phyloP scores from a whole-genome alignment of 2,329 filamentous ascomycete genomes.

The Myriosclerotinia scirpicola region DNA sequence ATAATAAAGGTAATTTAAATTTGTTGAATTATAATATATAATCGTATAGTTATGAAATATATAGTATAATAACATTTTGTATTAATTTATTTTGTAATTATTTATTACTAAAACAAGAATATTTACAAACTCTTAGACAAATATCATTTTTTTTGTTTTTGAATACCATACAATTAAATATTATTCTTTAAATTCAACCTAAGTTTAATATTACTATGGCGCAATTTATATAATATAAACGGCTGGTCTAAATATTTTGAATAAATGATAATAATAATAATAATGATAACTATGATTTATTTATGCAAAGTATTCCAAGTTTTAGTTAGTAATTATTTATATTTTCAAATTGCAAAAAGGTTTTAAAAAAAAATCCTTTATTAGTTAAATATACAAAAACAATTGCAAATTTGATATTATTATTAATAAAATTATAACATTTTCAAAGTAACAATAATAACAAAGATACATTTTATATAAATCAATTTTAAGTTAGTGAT shows the following conservation, averaged over 20 bases:
- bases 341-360: background rate
- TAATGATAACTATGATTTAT: background rate
- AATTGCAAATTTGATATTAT: background rate
- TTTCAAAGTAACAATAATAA: background rate
- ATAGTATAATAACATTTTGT: no score
- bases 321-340: background rate
- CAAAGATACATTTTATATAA: background rate
- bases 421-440: background rate
- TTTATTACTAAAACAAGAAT: background rate
- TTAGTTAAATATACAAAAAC: background rate
- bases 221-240: background rate
- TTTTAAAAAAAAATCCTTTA: background rate
- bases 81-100: no score
- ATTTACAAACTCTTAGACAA: background rate
- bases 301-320: background rate
- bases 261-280: no score
- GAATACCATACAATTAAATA: background rate
- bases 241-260: background rate
- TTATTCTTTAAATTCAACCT: background rate
- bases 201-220: background rate
- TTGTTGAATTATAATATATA: no score
- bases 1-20: no score
- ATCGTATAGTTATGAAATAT: no score
- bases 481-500: background rate
- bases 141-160: background rate